A percentile compares a stretch with the other conserved stretches of the same genome.
phyloP scores from a whole-genome alignment of 495 filamentous ascomycete genomes.

The Penicillium cinerascens region DNA sequence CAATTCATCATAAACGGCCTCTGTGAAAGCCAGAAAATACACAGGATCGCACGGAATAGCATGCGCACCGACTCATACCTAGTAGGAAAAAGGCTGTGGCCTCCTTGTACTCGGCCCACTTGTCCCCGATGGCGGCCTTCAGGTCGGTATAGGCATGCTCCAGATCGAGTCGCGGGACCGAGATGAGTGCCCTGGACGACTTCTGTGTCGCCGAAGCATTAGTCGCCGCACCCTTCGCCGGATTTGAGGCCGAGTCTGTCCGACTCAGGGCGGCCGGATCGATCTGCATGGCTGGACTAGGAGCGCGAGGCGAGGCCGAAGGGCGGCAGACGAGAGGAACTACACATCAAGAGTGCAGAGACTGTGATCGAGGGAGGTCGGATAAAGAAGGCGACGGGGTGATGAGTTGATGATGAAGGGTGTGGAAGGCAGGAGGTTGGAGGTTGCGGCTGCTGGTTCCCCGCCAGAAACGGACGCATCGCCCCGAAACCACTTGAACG shows the following conservation, averaged over 20 bases:
- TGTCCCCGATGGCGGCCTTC: slow-evolving; percentile 74
- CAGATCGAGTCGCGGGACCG: slow-evolving; percentile 80
- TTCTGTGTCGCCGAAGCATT: slow-evolving; percentile 54
- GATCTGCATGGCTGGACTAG: slow-evolving; percentile 67
- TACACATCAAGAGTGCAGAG: slow-evolving; percentile 34
- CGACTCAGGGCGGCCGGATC: slow-evolving; percentile 80
- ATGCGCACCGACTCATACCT: slow-evolving; percentile 53
- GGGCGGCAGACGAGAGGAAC: slow-evolving; percentile 27
- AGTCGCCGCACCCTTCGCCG: slow-evolving; percentile 58
- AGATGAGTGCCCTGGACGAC: slow-evolving; percentile 56
- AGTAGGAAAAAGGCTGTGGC: slow-evolving; percentile 73
- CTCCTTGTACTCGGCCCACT: slow-evolving; percentile 88
- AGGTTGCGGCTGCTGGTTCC: slow-evolving; percentile 22
- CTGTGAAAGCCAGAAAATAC: neutral
- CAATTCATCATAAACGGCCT: slow-evolving; percentile 6
- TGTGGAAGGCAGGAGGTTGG: slow-evolving; percentile 18
- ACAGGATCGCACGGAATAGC: neutral
- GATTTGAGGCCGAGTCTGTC: slow-evolving; percentile 56
- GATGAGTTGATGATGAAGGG: slow-evolving; percentile 30
- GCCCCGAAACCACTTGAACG: slow-evolving; percentile 8
- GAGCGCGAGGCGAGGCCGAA: slow-evolving; percentile 45
- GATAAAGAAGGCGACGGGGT: slow-evolving; percentile 11
- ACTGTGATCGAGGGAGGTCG: neutral
- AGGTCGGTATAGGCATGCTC: slow-evolving; percentile 86
- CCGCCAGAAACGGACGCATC: slow-evolving; percentile 32